phyloP scores from a whole-genome alignment of 148 eudicot species.

The Silene conica region DNA sequence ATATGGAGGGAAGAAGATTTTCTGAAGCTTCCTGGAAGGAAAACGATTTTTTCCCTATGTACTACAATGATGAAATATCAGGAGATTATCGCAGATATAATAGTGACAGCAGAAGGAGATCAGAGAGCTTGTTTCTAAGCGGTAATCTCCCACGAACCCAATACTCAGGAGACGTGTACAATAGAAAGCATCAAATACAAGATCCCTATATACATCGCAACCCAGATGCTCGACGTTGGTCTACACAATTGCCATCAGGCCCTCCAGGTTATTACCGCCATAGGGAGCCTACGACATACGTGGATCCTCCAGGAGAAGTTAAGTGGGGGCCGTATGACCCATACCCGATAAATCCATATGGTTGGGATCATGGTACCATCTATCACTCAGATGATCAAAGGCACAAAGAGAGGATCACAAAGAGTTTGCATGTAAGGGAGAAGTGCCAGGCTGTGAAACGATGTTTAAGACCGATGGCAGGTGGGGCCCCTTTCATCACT shows the following conservation, averaged over 20 bases:
- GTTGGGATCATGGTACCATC: constrained; percentile 28
- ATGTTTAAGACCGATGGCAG: constrained; percentile 51
- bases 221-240: constrained; percentile 45
- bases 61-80: constrained; percentile 34
- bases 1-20: constrained; percentile 23
- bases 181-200: constrained; percentile 29
- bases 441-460: constrained; percentile 38
- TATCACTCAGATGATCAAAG: constrained; percentile 35
- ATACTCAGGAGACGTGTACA: constrained; percentile 49
- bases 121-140: constrained; percentile 29
- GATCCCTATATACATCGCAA: constrained; percentile 34
- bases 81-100: constrained; percentile 30
- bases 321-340: constrained; percentile 30
- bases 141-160: constrained; percentile 29
- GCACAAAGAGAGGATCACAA: constrained; percentile 30
- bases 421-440: constrained; percentile 36
- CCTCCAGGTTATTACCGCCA: constrained; percentile 13
- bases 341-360: constrained; percentile 35
- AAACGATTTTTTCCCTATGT: constrained; percentile 30
- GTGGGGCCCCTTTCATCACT: constrained; percentile 65
- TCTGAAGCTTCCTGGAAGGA: constrained; percentile 26
- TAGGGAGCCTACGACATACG: constrained; percentile 23
- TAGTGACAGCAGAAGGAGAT: constrained; percentile 23
- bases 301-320: constrained; percentile 24
- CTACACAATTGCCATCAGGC: constrained; percentile 39